Evolutionary conservation across 2,329 filamentous ascomycete genomes (phyloP).

Genomic region (Plectosphaerella cucumerina): DNA sequence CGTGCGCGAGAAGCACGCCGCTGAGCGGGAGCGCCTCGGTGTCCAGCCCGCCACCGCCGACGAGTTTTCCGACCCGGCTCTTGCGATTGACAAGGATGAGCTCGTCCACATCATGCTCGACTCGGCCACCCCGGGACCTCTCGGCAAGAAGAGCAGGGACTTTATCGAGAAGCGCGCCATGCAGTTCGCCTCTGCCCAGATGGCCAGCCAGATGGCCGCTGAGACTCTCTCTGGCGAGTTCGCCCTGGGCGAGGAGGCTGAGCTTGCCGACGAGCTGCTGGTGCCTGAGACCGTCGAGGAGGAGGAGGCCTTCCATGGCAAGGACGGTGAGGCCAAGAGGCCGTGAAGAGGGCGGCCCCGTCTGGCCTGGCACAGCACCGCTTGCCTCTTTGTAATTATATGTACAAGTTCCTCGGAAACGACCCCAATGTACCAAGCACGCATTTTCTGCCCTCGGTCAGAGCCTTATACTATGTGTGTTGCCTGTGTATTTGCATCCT

Average conservation of each 20-base stretch:
- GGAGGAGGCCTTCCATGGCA: conserved; percentile 27
- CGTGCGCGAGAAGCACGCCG: conserved; percentile 62
- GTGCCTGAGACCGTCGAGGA: conserved; percentile 28
- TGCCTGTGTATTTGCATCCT: too few species aligned
- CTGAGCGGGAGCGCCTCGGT: conserved; percentile 62
- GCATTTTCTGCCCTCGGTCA: not conserved
- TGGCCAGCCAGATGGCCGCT: conserved; percentile 33
- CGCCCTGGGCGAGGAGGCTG: conserved; percentile 36
- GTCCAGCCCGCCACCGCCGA: too few species aligned
- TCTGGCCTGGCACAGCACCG: conserved; percentile 6
- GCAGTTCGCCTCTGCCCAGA: conserved; percentile 16
- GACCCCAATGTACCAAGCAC: conserved; percentile 1
- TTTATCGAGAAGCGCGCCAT: conserved; percentile 5
- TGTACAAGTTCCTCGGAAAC: conserved; percentile 5
- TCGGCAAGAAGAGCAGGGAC: conserved; percentile 28
- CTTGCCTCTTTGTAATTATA: conserved; percentile 6
- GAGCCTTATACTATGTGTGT: too few species aligned
- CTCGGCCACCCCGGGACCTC: conserved; percentile 33
- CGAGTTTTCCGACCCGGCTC: conserved; percentile 21
- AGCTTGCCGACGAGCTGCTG: conserved; percentile 25
- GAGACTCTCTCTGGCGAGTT: conserved; percentile 30
- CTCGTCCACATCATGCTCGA: conserved; percentile 36
- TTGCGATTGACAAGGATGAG: conserved; percentile 27
- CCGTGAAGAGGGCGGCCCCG: not conserved
- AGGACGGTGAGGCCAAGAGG: conserved; percentile 6